Evolutionary conservation across 192 early-diverging fungal species (phyloP).

Genomic region (Podila epicladia): DNA sequence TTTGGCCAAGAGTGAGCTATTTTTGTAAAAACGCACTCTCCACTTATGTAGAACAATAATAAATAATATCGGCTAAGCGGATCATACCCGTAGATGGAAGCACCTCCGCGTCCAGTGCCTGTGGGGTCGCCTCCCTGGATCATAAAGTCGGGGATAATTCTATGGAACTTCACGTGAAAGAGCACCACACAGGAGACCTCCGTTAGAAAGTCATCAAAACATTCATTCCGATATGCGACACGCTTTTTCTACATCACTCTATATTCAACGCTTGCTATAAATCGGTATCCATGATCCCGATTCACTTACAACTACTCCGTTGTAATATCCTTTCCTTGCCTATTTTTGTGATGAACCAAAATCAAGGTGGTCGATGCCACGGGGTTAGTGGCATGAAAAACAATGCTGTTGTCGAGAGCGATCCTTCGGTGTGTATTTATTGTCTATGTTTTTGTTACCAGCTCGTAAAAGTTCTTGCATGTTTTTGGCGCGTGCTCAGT

Average conservation of each 20-base stretch:
- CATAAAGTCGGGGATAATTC: constrained; percentile 92
- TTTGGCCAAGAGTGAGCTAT: constrained; percentile 8
- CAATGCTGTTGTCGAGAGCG: neutral
- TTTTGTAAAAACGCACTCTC: too few relatives aligned
- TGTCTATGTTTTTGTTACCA: constrained; percentile 43
- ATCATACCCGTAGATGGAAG: constrained; percentile 82
- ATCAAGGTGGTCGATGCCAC: neutral
- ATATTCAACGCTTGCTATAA: neutral
- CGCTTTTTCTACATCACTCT: too few relatives aligned
- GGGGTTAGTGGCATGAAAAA: neutral
- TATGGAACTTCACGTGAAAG: constrained; percentile 70
- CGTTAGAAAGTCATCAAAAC: too few relatives aligned
- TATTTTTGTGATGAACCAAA: constrained; percentile 25
- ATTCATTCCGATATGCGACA: too few relatives aligned
- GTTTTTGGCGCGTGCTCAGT: constrained; percentile 86
- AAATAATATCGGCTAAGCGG: neutral
- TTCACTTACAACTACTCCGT: constrained; percentile 72
- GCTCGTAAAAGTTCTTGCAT: constrained; percentile 87
- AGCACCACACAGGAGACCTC: too few relatives aligned
- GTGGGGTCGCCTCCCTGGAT: constrained; percentile 98
- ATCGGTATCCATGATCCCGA: neutral
- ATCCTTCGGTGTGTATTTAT: too few relatives aligned
- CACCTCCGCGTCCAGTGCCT: constrained; percentile 90
- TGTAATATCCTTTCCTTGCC: constrained; percentile 87
- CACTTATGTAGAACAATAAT: too few relatives aligned